Percentiles rank a stretch among this genome's conserved stretches.
Evolutionary conservation across 2,329 filamentous ascomycete species (phyloP).

Genomic region (Fusarium abutilonis): DNA sequence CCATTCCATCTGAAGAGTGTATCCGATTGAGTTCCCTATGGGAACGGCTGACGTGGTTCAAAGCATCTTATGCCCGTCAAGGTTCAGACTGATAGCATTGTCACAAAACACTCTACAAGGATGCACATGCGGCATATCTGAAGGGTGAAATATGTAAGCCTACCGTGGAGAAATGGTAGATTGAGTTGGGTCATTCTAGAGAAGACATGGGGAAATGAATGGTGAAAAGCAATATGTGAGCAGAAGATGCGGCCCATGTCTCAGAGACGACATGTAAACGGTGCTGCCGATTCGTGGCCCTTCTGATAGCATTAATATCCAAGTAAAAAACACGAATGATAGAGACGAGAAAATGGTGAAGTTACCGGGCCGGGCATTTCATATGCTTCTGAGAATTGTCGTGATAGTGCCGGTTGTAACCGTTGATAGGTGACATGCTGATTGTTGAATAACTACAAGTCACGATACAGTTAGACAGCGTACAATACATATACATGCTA

Average conservation of each 20-base stretch:
- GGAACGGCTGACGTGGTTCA: no score
- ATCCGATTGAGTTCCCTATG: no score
- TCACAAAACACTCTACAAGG: no score
- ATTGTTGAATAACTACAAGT: background rate
- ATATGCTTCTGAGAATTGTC: background rate
- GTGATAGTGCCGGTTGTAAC: background rate
- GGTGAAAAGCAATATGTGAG: background rate
- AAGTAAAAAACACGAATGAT: background rate
- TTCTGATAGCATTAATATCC: no score
- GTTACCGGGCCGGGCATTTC: background rate
- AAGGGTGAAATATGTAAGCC: no score
- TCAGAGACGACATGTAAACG: background rate
- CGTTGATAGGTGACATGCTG: background rate
- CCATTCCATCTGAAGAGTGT: no score
- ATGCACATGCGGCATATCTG: no score
- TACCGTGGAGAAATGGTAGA: conserved; percentile 1
- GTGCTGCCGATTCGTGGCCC: conserved; percentile 2
- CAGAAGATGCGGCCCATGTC: background rate
- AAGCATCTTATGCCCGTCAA: no score
- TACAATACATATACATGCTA: background rate
- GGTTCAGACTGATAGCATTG: no score
- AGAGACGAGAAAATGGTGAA: background rate
- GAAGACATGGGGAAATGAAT: conserved; percentile 27
- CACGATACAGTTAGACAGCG: background rate
- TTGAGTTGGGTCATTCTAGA: conserved; percentile 23